Percentiles rank a stretch among this genome's conserved stretches.
Conservation (phyloP, 495 filamentous ascomycete species). For the Recurvomyces mirabilis region DNA sequence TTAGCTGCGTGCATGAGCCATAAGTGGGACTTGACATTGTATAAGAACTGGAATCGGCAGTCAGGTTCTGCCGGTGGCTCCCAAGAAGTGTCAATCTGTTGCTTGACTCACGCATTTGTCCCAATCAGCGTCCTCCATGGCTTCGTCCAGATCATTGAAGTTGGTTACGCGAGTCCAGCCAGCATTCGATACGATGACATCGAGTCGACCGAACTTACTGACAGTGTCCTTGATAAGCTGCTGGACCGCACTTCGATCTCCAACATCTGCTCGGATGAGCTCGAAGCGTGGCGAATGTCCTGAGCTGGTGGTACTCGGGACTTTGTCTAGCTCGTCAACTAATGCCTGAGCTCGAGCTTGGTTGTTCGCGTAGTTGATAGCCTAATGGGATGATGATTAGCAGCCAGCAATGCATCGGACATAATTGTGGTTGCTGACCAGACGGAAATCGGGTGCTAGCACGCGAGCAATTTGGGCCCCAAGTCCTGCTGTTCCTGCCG, state of each 20-base stretch:
- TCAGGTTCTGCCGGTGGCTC: no score
- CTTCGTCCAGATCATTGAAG: slow-evolving; percentile 43
- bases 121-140: slow-evolving; percentile 45
- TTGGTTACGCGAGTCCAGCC: slow-evolving; percentile 45
- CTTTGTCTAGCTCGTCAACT: slow-evolving; percentile 33
- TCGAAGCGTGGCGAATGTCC: slow-evolving; percentile 27
- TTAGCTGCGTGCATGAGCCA: slow-evolving; percentile 43
- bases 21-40: slow-evolving; percentile 49
- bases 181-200: slow-evolving; percentile 46
- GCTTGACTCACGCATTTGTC: no score
- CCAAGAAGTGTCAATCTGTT: no score
- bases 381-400: slow-evolving; percentile 16
- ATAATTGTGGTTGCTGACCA: slow-evolving; percentile 26
- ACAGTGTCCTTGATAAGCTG: slow-evolving; percentile 36
- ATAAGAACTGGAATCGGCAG: no score
- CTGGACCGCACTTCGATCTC: slow-evolving; percentile 33
- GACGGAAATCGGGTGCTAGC: slow-evolving; percentile 38
- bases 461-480: slow-evolving; percentile 42
- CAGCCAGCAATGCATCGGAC: neutral
- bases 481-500: slow-evolving; percentile 45
- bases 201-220: slow-evolving; percentile 37
- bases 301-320: slow-evolving; percentile 19
- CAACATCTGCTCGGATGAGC: slow-evolving; percentile 40
- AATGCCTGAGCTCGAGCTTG: slow-evolving; percentile 34
- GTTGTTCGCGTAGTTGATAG: slow-evolving; percentile 45